Conservation (phyloP, 2,329 filamentous ascomycete genomes). For the Nannizziopsis arthrosporioides region DNA sequence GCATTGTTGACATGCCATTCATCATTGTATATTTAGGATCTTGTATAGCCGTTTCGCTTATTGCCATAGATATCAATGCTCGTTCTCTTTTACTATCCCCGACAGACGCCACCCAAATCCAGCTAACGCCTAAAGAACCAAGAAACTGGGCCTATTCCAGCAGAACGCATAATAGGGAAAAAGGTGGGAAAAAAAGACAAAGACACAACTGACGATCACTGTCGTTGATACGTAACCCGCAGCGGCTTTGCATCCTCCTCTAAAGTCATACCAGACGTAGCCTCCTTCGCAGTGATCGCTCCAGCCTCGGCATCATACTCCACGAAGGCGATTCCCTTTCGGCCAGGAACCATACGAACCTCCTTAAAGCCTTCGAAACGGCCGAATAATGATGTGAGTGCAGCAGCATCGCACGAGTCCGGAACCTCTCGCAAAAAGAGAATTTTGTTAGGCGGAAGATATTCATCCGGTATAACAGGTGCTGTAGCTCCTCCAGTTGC, state of each 20-base stretch:
- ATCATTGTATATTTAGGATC: not conserved
- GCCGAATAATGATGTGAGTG: slow-evolving; percentile 66
- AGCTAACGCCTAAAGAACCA: slow-evolving; percentile 14
- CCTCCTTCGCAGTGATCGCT: slow-evolving; percentile 88
- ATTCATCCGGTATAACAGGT: slow-evolving; percentile 86
- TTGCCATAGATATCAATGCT: slow-evolving; percentile 4
- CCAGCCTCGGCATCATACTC: slow-evolving; percentile 87
- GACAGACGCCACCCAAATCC: not conserved
- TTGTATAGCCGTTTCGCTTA: not conserved
- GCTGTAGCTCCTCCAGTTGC: slow-evolving; percentile 55
- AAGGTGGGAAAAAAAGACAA: not conserved
- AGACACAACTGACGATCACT: slow-evolving; percentile 41
- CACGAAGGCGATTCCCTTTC: slow-evolving; percentile 84
- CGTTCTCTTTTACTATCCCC: not conserved
- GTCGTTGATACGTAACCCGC: slow-evolving; percentile 92
- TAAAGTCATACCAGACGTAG: slow-evolving; percentile 71
- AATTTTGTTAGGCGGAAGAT: slow-evolving; percentile 92
- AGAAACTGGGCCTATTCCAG: slow-evolving; percentile 5
- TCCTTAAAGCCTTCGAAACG: slow-evolving; percentile 91
- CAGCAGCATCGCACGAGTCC: slow-evolving; percentile 71
- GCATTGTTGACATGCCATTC: not conserved
- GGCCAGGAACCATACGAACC: slow-evolving; percentile 74
- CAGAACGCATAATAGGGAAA: not conserved
- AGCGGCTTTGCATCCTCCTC: slow-evolving; percentile 64
- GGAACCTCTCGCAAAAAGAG: slow-evolving; percentile 89